Conservation (phyloP, 2,329 filamentous ascomycete species). For the Fusarium pseudonygamai region DNA sequence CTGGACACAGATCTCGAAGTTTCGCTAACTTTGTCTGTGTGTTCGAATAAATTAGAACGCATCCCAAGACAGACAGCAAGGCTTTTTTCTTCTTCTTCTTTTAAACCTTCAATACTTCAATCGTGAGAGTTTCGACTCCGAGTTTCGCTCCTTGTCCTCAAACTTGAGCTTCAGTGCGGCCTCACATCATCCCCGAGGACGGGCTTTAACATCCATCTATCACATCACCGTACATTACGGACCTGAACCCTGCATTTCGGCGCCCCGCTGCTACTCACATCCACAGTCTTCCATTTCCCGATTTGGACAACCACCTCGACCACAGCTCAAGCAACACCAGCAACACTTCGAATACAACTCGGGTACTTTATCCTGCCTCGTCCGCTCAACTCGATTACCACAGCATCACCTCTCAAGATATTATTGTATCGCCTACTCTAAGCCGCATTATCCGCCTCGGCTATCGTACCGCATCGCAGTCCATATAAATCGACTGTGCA, state of each 20-base stretch:
- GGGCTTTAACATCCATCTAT: slow-evolving; percentile 15
- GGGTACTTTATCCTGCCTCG: slow-evolving; percentile 21
- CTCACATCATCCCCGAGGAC: slow-evolving; percentile 27
- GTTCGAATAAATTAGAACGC: slow-evolving; percentile 24
- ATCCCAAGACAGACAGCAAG: slow-evolving; percentile 6
- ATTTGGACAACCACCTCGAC: slow-evolving; percentile 19
- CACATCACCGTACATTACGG: slow-evolving; percentile 31
- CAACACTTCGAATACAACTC: slow-evolving; percentile 2
- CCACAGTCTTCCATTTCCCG: slow-evolving; percentile 17
- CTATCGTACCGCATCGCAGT: background rate
- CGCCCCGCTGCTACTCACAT: slow-evolving; percentile 18
- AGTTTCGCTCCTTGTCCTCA: background rate
- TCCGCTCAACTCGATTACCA: slow-evolving; percentile 2
- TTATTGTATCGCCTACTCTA: slow-evolving; percentile 1
- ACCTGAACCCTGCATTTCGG: slow-evolving; percentile 35
- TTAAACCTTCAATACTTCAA: background rate
- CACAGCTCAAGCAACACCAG: slow-evolving; percentile 12
- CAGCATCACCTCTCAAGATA: background rate
- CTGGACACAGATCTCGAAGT: slow-evolving; percentile 5
- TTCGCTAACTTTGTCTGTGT: slow-evolving; percentile 9
- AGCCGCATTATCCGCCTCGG: background rate
- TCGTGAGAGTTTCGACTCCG: background rate
- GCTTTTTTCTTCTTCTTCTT: background rate
- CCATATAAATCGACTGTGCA: slow-evolving; percentile 30
- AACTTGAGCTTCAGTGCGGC: background rate